phyloP scores from a whole-genome alignment of 2,329 filamentous ascomycete species.

The Aspergillus pseudoterreus region DNA sequence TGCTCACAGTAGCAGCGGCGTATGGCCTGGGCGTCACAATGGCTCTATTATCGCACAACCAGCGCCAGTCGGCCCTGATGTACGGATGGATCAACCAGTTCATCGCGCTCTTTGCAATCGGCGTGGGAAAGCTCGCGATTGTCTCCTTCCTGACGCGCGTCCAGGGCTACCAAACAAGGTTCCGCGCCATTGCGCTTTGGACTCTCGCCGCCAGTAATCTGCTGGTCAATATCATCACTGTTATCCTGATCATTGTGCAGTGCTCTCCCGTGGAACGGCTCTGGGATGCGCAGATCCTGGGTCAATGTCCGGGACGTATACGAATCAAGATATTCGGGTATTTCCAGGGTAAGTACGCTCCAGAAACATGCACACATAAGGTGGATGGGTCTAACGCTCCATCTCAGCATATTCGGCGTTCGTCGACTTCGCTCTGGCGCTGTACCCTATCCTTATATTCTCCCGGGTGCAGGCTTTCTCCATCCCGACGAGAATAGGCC shows the following conservation, averaged over 20 bases:
- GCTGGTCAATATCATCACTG: neutral
- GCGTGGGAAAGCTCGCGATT: conserved; percentile 14
- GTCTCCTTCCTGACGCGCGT: conserved; percentile 20
- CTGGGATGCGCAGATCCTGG: conserved; percentile 12
- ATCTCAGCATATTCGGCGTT: conserved; percentile 14
- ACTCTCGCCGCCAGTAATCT: neutral
- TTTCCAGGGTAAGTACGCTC: conserved; percentile 16
- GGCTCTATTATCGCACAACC: neutral
- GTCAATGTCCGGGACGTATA: conserved; percentile 8
- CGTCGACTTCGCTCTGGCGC: conserved; percentile 17
- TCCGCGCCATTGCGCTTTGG: neutral
- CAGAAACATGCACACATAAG: neutral
- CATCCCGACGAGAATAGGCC: conserved; percentile 18
- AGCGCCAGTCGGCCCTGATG: conserved; percentile 9
- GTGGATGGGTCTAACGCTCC: neutral
- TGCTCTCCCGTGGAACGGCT: conserved; percentile 13
- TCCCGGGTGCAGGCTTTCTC: conserved; percentile 13
- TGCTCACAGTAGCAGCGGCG: conserved; percentile 12
- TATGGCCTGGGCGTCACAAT: conserved; percentile 14
- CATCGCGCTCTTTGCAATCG: conserved; percentile 15
- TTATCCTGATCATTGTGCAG: conserved; percentile 4
- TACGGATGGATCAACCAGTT: conserved; percentile 21
- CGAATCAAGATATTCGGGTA: conserved; percentile 15
- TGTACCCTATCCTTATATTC: conserved; percentile 23
- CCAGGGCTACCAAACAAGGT: conserved; percentile 15